Percentiles rank a stretch among this genome's conserved stretches.
These are phyloP conservation scores for Scytalidium sp. DNA, from an alignment of 2,329 filamentous ascomycete genomes.

Conservation along the genomic window DNA sequence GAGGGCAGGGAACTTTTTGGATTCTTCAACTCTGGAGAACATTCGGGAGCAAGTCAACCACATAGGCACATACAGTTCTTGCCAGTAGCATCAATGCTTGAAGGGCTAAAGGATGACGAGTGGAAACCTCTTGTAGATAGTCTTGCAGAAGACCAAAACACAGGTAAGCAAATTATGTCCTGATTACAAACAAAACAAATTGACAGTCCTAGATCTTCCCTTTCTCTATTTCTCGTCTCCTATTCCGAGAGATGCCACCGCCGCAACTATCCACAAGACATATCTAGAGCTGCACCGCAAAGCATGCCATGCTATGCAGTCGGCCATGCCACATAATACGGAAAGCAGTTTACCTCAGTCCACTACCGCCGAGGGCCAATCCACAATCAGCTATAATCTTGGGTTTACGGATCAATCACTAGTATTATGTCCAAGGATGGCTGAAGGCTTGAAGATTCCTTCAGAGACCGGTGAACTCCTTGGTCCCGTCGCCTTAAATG, in stretches of 20 bases:
- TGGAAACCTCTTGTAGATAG: constrained; percentile 50
- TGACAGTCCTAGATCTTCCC: constrained; percentile 19
- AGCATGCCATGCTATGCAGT: constrained; percentile 11
- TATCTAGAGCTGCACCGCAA: constrained; percentile 22
- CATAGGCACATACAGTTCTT: constrained; percentile 73
- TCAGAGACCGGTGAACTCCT: constrained; percentile 15
- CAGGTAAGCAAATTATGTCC: constrained; percentile 10
- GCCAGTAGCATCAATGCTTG: constrained; percentile 60
- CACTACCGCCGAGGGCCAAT: constrained; percentile 29
- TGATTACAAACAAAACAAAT: too few relatives aligned
- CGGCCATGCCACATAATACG: not conserved
- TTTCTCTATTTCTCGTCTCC: constrained; percentile 25
- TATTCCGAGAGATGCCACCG: constrained; percentile 12
- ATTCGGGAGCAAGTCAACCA: constrained; percentile 69
- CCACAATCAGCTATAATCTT: constrained; percentile 61
- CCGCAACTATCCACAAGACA: constrained; percentile 18
- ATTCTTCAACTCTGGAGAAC: constrained; percentile 57
- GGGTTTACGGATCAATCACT: constrained; percentile 53
- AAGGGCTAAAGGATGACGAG: constrained; percentile 33
- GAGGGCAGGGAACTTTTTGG: constrained; percentile 40
- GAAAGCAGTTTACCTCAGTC: not conserved
- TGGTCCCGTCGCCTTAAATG: constrained; percentile 46
- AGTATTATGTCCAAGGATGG: constrained; percentile 51
- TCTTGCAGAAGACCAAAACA: constrained; percentile 20
- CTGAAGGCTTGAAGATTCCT: constrained; percentile 42